Percentiles rank a stretch among this genome's conserved stretches.
Conservation (phyloP, 257 asterid species). For the Eustoma russellianum region DNA sequence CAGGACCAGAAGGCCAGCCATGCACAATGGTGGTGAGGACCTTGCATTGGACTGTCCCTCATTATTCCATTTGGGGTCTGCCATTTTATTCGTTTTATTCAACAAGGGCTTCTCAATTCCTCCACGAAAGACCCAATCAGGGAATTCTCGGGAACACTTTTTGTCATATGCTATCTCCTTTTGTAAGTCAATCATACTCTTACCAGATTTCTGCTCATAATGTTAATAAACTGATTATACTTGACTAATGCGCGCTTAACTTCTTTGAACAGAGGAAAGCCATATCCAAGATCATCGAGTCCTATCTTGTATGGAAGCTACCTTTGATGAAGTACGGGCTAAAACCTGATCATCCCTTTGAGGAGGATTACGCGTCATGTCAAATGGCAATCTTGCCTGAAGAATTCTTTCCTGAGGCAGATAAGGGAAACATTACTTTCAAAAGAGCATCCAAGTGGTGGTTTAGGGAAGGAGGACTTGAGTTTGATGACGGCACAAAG, state of each 20-base stretch:
- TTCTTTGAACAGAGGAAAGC: constrained; percentile 38
- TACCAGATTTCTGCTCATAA: not conserved
- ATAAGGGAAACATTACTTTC: constrained; percentile 56
- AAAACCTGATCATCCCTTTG: constrained; percentile 85
- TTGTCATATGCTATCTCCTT: constrained; percentile 57
- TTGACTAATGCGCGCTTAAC: not conserved
- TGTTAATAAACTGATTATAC: not conserved
- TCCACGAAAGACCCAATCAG: constrained; percentile 79
- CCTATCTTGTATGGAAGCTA: constrained; percentile 77
- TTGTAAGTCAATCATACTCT: constrained; percentile 27
- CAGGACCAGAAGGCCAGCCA: constrained; percentile 60
- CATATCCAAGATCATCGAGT: constrained; percentile 54
- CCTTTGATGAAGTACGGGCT: constrained; percentile 72
- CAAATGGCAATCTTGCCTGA: constrained; percentile 96
- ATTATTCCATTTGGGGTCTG: constrained; percentile 82
- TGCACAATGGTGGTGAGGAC: constrained; percentile 84
- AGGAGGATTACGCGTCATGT: constrained; percentile 87
- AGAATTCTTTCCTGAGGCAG: constrained; percentile 65
- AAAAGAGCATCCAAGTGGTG: constrained; percentile 64
- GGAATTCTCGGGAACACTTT: constrained; percentile 49
- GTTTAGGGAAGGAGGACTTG: constrained; percentile 67
- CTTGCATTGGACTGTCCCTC: constrained; percentile 92
- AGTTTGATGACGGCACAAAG: constrained; percentile 54
- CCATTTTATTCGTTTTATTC: constrained; percentile 89
- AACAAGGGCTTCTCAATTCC: constrained; percentile 73